Percentiles rank a stretch among this genome's conserved stretches.
phyloP scores from a whole-genome alignment of 352 stramenopile genomes.

The Globisporangium perplexum region DNA sequence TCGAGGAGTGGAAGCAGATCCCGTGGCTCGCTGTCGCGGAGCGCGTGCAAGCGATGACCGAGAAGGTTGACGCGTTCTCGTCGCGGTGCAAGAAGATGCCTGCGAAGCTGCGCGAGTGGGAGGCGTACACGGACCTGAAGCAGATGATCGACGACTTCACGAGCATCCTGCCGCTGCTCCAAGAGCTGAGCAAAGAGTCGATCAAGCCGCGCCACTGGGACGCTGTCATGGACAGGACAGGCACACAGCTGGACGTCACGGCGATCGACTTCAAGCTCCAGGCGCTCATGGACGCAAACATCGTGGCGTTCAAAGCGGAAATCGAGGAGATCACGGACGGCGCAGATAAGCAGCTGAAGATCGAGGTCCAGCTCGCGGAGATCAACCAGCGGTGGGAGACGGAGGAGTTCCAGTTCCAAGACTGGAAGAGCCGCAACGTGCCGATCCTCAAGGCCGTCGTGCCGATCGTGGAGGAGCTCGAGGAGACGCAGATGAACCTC shows the following conservation, averaged over 20 bases:
- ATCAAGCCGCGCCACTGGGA: constrained; percentile 97
- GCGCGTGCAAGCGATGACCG: constrained; percentile 94
- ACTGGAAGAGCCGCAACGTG: constrained; percentile 93
- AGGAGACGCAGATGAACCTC: constrained; percentile 98
- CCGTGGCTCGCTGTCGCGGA: constrained; percentile 93
- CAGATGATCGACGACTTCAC: constrained; percentile 98
- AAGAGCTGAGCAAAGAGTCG: constrained; percentile 95
- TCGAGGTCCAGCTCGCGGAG: constrained; percentile 93
- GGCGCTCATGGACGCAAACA: constrained; percentile 91
- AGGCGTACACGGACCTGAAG: constrained; percentile 96
- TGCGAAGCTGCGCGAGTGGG: constrained; percentile 93
- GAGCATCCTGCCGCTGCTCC: constrained; percentile 93
- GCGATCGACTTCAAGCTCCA: constrained; percentile 95
- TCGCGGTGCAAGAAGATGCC: constrained; percentile 97
- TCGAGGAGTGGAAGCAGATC: constrained; percentile 97
- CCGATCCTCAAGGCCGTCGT: constrained; percentile 95
- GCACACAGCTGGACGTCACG: constrained; percentile 91
- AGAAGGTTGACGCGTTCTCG: constrained; percentile 96
- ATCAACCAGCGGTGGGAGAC: constrained; percentile 93
- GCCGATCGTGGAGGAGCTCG: constrained; percentile 95
- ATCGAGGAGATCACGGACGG: constrained; percentile 98
- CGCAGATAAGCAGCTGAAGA: constrained; percentile 97
- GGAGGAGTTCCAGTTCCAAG: constrained; percentile 94
- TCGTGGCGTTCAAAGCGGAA: constrained; percentile 90
- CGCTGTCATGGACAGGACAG: constrained; percentile 94